These are phyloP conservation scores for Volvariella volvacea DNA, from an alignment of 1,284 basidiomycete genomes.

Conservation along the genomic window DNA sequence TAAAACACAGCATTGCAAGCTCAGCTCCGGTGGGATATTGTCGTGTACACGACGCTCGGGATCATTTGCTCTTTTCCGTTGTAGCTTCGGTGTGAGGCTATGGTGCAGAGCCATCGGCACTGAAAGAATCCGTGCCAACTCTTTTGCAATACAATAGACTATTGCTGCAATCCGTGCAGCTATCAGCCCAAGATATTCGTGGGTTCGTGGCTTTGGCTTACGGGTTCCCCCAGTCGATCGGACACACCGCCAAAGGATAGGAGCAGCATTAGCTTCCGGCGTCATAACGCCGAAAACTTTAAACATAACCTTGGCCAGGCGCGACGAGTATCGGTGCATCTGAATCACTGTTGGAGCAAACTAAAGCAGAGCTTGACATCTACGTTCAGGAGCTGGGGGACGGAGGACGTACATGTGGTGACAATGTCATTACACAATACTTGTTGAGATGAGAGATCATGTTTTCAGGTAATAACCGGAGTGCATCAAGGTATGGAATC, in stretches of 20 bases:
- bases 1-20: constrained; percentile 57
- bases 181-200: constrained; percentile 4
- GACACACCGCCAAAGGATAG: constrained; percentile 77
- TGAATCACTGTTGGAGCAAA: constrained; percentile 47
- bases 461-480: constrained; percentile 54
- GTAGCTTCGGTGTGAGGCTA: constrained; percentile 39
- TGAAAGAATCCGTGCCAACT: constrained; percentile 47
- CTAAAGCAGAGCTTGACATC: constrained; percentile 8
- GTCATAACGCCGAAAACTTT: constrained; percentile 52
- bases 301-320: constrained; percentile 52
- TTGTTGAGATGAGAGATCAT: constrained; percentile 69
- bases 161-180: constrained; percentile 35
- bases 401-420: constrained; percentile 51
- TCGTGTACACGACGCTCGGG: constrained; percentile 46
- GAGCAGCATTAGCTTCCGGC: constrained; percentile 75
- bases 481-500: constrained; percentile 79
- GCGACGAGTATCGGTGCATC: constrained; percentile 58
- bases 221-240: constrained; percentile 70
- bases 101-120: constrained; percentile 57
- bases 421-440: constrained; percentile 56
- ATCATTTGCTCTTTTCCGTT: constrained; percentile 29
- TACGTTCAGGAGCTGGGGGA: constrained; percentile 5
- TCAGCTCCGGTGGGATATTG: constrained; percentile 71
- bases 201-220: constrained; percentile 35
- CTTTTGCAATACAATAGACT: constrained; percentile 58